Base-by-base conservation (phyloP, 495 filamentous ascomycete genomes). In the Tuber melanosporum region DNA sequence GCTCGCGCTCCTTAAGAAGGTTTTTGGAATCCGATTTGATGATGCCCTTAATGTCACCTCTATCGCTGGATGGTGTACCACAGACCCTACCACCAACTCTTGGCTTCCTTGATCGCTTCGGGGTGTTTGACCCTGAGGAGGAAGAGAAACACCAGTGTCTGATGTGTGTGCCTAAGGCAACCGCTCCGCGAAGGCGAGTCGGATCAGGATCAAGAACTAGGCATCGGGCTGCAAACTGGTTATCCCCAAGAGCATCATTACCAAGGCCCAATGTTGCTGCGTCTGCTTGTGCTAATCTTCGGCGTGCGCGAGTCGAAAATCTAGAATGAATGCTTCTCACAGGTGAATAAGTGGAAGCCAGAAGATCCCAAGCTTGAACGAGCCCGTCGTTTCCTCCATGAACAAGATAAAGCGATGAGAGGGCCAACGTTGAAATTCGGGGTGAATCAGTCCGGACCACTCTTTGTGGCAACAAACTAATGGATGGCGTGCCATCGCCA, bases 81-180 rank as follows among this genome's bases (percentile, higher is more conserved):
- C 91, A 90, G 81, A 86, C 88, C 52, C 90, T 88, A 47, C 90
- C 88, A 44, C 62, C 79, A 88, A 87, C 22, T 22, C 75, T 47
- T 89, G 86, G 71, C 74, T 77, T 76, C 45, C 73, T 75, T 47
- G 73, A 46, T 52, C 76, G 77, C 71, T 78, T 83, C 26, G 73
- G 71, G 22, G 73, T n/a, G 83, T 92, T 91, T 10, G 88, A 88
- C n/a, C 52, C 52, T 62, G 86, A 85, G 19, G 86, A 85, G 44
- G 94, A 95, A 82, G 92, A 97, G 83, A 97, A 98, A 26, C 91
- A 91, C 95, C 95, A 99, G 83, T 94, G 98, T 47, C 93, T 91
- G 14, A 99, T 85, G 83, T 94, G 91, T 0, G 91, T 92, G 52
- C 96, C 95, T 45, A 97, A 88, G 0, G 94, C 91, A 14, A 98